These are phyloP conservation scores for Magnaporthiopsis rhizophila DNA, from an alignment of 2,329 filamentous ascomycete species.

Conservation along the genomic window DNA sequence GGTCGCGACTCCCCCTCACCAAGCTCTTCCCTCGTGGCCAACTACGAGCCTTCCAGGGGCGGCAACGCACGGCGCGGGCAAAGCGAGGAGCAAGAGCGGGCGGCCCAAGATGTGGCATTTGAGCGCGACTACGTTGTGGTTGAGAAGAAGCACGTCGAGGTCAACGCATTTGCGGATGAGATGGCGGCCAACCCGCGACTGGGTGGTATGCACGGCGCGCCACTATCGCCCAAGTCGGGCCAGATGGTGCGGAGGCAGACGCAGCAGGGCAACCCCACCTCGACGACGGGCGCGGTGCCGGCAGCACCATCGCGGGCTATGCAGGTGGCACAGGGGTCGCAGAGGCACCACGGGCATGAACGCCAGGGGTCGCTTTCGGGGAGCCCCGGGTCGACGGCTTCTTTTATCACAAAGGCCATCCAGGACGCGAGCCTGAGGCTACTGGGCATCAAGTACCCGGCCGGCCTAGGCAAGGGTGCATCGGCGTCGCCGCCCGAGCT, in stretches of 20 bases:
- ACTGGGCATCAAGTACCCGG: constrained; percentile 63
- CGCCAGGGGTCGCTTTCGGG: constrained; percentile 71
- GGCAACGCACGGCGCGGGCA: constrained; percentile 7
- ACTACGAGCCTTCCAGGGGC: constrained; percentile 18
- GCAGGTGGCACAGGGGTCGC: constrained; percentile 62
- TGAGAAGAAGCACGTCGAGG: constrained; percentile 90
- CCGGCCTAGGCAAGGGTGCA: constrained; percentile 53
- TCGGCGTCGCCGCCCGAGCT: constrained; percentile 58
- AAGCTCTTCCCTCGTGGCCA: constrained; percentile 25
- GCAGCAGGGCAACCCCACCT: constrained; percentile 64
- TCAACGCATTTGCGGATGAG: constrained; percentile 95
- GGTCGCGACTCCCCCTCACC: constrained; percentile 26
- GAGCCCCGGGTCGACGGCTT: constrained; percentile 65
- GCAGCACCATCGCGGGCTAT: constrained; percentile 62
- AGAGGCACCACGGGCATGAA: constrained; percentile 54
- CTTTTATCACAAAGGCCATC: constrained; percentile 88
- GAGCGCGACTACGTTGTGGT: constrained; percentile 94
- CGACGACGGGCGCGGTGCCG: constrained; percentile 60
- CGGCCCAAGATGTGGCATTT: constrained; percentile 79
- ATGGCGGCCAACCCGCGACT: constrained; percentile 73
- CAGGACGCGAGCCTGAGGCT: constrained; percentile 79
- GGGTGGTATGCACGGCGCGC: constrained; percentile 36
- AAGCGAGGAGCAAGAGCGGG: constrained; percentile 54
- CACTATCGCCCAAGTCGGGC: constrained; percentile 46
- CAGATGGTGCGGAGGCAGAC: constrained; percentile 69